Conservation (phyloP, 495 filamentous ascomycete species). For the Lentithecium fluviatile region DNA sequence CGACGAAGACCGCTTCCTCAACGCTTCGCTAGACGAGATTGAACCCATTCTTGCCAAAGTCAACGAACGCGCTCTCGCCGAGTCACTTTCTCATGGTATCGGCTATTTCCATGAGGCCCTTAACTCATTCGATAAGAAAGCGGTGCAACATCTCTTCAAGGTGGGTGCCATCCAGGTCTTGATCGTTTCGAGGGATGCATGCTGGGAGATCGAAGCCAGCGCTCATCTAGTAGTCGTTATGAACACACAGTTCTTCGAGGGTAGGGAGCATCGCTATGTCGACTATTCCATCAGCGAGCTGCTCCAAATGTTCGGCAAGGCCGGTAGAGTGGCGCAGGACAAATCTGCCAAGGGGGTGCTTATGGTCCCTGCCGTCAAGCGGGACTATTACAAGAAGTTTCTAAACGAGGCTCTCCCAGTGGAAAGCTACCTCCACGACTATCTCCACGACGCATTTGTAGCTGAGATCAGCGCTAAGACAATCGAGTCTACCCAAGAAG, state of each 20-base stretch:
- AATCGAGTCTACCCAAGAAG: constrained; percentile 92
- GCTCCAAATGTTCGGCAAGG: constrained; percentile 99
- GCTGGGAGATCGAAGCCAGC: constrained; percentile 88
- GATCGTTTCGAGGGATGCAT: constrained; percentile 89
- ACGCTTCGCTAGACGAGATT: constrained; percentile 76
- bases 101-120: constrained; percentile 97
- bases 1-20: constrained; percentile 89
- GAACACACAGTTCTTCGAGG: constrained; percentile 99
- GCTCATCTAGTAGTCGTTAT: constrained; percentile 93
- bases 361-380: constrained; percentile 90
- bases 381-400: constrained; percentile 99
- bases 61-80: constrained; percentile 80
- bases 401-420: constrained; percentile 93
- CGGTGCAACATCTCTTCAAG: constrained; percentile 85
- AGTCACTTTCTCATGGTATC: constrained; percentile 92
- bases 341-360: constrained; percentile 84
- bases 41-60: constrained; percentile 76
- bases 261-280: constrained; percentile 93
- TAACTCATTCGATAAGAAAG: constrained; percentile 81
- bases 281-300: constrained; percentile 95
- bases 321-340: constrained; percentile 73
- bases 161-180: constrained; percentile 92
- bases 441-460: constrained; percentile 93
- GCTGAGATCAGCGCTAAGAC: constrained; percentile 93
- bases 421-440: constrained; percentile 88